Conservation (phyloP, 768 basidiomycete genomes). For the Tephrocybe sp. region DNA sequence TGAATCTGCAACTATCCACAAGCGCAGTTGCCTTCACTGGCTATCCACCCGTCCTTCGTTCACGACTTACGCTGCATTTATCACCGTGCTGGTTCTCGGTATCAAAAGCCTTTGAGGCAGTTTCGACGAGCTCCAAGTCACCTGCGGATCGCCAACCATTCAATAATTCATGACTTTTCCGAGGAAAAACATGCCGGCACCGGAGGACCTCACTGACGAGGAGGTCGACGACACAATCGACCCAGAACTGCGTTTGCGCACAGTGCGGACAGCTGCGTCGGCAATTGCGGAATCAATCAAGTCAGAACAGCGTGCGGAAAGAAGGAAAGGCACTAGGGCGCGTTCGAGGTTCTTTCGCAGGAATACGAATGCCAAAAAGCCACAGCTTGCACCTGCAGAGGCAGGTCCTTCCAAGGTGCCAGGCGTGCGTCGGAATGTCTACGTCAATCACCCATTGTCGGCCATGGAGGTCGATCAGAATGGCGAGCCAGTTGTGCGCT, state of each 20-base stretch:
- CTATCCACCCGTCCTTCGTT: slow-evolving; percentile 9
- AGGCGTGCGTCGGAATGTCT: slow-evolving; percentile 69
- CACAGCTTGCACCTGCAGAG: slow-evolving; percentile 25
- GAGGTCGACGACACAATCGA: slow-evolving; percentile 72
- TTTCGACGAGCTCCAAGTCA: slow-evolving; percentile 10
- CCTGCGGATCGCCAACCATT: slow-evolving; percentile 11
- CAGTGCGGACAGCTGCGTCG: slow-evolving; percentile 90
- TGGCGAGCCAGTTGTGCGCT: slow-evolving; percentile 79
- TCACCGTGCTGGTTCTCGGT: slow-evolving; percentile 24
- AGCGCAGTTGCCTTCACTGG: slow-evolving; percentile 1
- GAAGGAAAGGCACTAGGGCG: slow-evolving; percentile 49
- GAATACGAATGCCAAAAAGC: slow-evolving; percentile 44
- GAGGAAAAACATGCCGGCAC: slow-evolving; percentile 36
- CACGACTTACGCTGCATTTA: slow-evolving; percentile 7
- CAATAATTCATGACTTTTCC: slow-evolving; percentile 32
- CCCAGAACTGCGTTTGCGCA: slow-evolving; percentile 82
- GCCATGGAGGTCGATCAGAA: slow-evolving; percentile 60
- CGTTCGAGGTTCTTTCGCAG: slow-evolving; percentile 59
- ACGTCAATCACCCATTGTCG: slow-evolving; percentile 73
- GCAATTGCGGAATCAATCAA: slow-evolving; percentile 86
- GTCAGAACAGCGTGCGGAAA: slow-evolving; percentile 67
- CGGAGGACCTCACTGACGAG: slow-evolving; percentile 47
- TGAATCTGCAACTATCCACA: neutral
- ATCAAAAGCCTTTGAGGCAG: slow-evolving; percentile 7
- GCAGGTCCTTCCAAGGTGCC: slow-evolving; percentile 35